Percentiles rank a stretch among this genome's conserved stretches.
Evolutionary conservation across 495 filamentous ascomycete species (phyloP).

Genomic region (Annulohypoxylon stygium): DNA sequence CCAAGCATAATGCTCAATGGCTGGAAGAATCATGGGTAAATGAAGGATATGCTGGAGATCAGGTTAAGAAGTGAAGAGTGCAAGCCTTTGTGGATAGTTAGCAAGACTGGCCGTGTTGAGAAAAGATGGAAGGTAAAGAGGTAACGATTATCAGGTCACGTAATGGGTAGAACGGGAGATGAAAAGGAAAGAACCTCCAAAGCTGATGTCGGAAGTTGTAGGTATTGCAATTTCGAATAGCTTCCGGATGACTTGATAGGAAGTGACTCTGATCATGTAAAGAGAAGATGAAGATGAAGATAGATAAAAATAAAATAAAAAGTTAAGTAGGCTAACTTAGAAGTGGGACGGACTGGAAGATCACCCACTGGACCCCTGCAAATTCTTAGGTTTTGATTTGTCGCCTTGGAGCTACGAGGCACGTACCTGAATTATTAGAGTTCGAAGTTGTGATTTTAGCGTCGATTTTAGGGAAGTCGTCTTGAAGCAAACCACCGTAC

Average conservation of each 20-base stretch:
- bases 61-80: not conserved
- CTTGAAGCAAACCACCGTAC: not conserved
- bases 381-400: not conserved
- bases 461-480: not conserved
- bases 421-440: constrained; percentile 2
- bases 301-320: not conserved
- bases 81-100: too few species aligned
- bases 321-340: not conserved
- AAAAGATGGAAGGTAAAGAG: constrained; percentile 2
- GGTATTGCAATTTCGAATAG: not conserved
- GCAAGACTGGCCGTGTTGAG: not conserved
- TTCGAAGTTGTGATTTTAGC: not conserved
- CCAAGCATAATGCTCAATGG: constrained; percentile 27
- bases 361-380: not conserved
- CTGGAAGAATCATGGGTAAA: constrained; percentile 17
- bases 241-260: not conserved
- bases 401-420: not conserved
- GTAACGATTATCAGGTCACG: not conserved
- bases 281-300: not conserved
- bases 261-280: not conserved
- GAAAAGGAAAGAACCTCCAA: not conserved
- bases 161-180: not conserved
- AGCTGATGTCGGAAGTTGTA: not conserved
- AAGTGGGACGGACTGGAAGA: not conserved
- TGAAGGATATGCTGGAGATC: too few species aligned